Evolutionary conservation across 75 land plant species (phyloP).

Genomic region (Adiantum capillusveneris): DNA sequence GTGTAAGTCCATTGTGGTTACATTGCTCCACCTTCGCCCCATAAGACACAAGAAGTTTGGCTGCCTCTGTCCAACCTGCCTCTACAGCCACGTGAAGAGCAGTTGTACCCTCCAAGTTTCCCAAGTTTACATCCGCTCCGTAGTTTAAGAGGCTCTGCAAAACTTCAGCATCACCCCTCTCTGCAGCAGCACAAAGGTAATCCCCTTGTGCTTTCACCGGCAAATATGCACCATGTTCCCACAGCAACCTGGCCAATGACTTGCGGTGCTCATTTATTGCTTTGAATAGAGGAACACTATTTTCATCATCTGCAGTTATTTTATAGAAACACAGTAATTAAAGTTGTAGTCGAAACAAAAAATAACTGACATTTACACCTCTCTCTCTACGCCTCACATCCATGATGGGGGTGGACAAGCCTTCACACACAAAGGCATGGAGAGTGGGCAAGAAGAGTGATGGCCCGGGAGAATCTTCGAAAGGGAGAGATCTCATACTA

Average conservation of each 20-base stretch:
- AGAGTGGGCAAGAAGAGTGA: no score
- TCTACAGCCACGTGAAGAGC: constrained; percentile 64
- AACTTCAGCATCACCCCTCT: constrained; percentile 37
- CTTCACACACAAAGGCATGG: no score
- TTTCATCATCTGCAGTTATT: constrained; percentile 81
- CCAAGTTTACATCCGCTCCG: constrained; percentile 55
- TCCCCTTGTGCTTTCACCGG: constrained; percentile 36
- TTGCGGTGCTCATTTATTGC: constrained; percentile 50
- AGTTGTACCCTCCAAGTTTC: constrained; percentile 42
- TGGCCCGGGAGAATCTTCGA: no score
- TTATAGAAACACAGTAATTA: no score
- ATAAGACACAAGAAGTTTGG: constrained; percentile 44
- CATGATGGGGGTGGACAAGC: not conserved
- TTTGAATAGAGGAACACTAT: constrained; percentile 70
- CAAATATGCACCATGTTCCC: constrained; percentile 53
- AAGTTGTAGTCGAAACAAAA: no score
- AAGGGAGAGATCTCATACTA: no score
- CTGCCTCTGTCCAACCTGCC: constrained; percentile 36
- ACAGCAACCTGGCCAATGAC: constrained; percentile 28
- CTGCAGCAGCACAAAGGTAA: constrained; percentile 53
- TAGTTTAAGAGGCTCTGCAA: constrained; percentile 41
- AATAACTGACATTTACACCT: no score
- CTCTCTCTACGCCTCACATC: not conserved
- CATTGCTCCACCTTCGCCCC: constrained; percentile 38
- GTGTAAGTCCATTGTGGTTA: constrained; percentile 35